Percentiles rank a stretch among this genome's conserved stretches.
These are phyloP conservation scores for Kappamyces sp. DNA, from an alignment of 192 early-diverging fungal species.

Conservation along the genomic window DNA sequence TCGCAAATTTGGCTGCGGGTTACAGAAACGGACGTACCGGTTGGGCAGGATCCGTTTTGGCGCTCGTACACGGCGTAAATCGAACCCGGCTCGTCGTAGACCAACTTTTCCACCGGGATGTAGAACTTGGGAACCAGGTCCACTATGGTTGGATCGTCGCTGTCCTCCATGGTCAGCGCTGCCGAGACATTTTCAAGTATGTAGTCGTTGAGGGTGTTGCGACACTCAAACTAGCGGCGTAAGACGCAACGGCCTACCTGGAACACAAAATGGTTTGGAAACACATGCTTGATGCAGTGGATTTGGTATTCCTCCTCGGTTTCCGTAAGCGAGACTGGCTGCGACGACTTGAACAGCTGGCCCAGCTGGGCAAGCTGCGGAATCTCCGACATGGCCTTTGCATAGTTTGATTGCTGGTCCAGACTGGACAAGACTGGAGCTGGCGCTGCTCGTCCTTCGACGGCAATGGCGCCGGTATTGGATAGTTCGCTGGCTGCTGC, in stretches of 20 bases:
- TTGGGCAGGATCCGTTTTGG: constrained; percentile 46
- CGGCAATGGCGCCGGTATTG: constrained; percentile 18
- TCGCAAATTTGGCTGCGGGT: constrained; percentile 65
- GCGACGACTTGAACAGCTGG: constrained; percentile 78
- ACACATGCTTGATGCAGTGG: constrained; percentile 89
- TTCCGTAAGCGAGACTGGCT: constrained; percentile 80
- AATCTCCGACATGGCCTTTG: constrained; percentile 68
- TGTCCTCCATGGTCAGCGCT: constrained; percentile 65
- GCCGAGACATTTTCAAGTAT: constrained; percentile 86
- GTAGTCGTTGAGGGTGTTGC: constrained; percentile 90
- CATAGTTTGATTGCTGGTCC: constrained; percentile 70
- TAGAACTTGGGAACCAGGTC: constrained; percentile 56
- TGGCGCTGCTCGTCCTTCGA: constrained; percentile 8
- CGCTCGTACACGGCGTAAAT: constrained; percentile 85
- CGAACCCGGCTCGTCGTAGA: constrained; percentile 66
- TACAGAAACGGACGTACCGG: constrained; percentile 40
- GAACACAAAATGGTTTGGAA: constrained; percentile 82
- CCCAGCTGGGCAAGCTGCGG: constrained; percentile 81
- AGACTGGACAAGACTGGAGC: constrained; percentile 23
- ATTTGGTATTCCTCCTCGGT: constrained; percentile 95
- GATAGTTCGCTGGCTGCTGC: background rate
- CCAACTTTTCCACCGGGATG: constrained; percentile 69
- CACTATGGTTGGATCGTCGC: constrained; percentile 55
- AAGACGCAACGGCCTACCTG: constrained; percentile 51
- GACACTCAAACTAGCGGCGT: constrained; percentile 69